Conservation (phyloP, 176 grass and related monocot species). For the Carex scoparia region DNA sequence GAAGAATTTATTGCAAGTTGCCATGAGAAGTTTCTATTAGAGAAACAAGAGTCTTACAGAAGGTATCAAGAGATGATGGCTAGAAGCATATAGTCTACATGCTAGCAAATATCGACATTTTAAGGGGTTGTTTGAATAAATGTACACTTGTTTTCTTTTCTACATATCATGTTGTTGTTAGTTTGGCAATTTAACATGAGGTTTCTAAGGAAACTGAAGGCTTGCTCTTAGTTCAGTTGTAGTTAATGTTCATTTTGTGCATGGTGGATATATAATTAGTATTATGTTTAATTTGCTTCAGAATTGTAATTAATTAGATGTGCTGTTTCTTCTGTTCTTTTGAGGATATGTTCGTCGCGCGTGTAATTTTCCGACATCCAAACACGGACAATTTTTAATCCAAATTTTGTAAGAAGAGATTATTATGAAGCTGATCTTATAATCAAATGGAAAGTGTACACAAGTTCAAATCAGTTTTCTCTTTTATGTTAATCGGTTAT, state of each 20-base stretch:
- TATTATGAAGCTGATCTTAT: neutral
- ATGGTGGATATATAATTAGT: neutral
- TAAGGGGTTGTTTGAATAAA: neutral
- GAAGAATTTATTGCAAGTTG: slow-evolving; percentile 76
- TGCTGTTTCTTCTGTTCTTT: neutral
- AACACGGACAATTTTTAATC: neutral
- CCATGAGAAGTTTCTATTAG: slow-evolving; percentile 62
- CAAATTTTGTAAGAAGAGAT: neutral
- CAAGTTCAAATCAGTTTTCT: too few relatives aligned
- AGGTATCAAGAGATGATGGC: slow-evolving; percentile 79
- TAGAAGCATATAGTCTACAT: slow-evolving; percentile 30
- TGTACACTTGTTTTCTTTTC: too few relatives aligned
- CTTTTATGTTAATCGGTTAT: too few relatives aligned
- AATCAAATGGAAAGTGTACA: too few relatives aligned
- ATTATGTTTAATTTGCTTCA: neutral
- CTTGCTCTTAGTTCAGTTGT: neutral
- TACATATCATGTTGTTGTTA: neutral
- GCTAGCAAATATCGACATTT: neutral
- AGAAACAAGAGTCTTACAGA: slow-evolving; percentile 96
- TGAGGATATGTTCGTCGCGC: neutral
- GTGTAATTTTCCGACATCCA: neutral
- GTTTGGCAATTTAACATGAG: neutral
- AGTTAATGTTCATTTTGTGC: neutral
- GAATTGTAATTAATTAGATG: neutral
- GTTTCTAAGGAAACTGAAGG: neutral